These are phyloP conservation scores for Coemansia sp. DNA, from an alignment of 192 early-diverging fungal species.

Conservation along the genomic window DNA sequence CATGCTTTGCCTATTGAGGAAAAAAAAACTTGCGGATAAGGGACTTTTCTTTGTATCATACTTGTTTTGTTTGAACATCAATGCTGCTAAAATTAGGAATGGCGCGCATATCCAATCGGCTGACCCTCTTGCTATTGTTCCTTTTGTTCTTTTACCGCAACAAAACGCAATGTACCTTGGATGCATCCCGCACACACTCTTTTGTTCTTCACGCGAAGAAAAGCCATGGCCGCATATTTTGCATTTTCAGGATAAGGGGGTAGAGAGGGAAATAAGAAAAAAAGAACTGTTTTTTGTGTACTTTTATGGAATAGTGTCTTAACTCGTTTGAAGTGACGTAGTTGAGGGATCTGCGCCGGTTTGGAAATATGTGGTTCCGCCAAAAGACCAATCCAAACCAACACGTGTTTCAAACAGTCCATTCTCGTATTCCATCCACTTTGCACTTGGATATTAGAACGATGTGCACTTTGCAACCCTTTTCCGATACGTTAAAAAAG, in stretches of 20 bases:
- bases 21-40: neutral
- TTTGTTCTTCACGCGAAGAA: too few species aligned
- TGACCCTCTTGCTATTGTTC: neutral
- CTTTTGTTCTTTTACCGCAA: neutral
- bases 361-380: neutral
- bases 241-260: neutral
- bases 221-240: neutral
- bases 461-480: too few species aligned
- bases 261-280: neutral
- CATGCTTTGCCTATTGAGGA: neutral
- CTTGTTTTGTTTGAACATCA: neutral
- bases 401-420: neutral
- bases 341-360: neutral
- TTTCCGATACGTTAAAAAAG: too few species aligned
- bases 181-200: neutral
- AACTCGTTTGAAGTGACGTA: neutral
- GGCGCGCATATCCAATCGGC: neutral
- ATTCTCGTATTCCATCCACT: too few species aligned
- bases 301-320: neutral
- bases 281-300: neutral
- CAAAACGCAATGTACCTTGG: neutral
- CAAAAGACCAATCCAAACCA: neutral
- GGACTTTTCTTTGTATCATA: neutral
- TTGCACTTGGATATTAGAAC: too few species aligned
- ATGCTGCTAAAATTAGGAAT: neutral